Evolutionary conservation across 495 filamentous ascomycete genomes (phyloP).

Genomic region (Melanomma pulvis-pyrius): DNA sequence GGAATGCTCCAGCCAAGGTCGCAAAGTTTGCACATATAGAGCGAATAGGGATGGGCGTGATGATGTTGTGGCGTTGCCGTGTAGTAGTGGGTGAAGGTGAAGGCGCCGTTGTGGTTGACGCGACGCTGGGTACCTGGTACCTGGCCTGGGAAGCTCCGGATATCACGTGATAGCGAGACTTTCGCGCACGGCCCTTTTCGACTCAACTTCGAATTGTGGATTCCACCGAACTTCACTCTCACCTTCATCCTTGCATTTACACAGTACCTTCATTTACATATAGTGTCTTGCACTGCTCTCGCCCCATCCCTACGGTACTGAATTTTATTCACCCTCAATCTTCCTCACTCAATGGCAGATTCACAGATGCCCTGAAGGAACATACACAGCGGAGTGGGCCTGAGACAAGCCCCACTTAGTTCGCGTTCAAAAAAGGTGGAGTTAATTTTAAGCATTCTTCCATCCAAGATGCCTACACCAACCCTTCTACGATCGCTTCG

Average conservation of each 20-base stretch:
- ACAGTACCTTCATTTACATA: no score
- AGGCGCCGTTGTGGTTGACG: not conserved
- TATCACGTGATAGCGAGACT: slow-evolving; percentile 6
- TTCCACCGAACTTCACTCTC: not conserved
- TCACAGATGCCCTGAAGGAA: not conserved
- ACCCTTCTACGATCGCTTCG: not conserved
- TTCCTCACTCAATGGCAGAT: not conserved
- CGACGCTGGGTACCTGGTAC: not conserved
- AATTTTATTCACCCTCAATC: not conserved
- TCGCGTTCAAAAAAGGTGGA: not conserved
- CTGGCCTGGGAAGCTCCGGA: not conserved
- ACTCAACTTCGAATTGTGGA: not conserved
- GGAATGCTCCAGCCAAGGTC: not conserved
- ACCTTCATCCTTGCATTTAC: not conserved
- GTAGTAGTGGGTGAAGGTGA: not conserved
- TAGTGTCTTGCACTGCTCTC: not conserved
- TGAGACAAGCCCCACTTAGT: not conserved
- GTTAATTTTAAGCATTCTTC: not conserved
- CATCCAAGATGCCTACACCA: not conserved
- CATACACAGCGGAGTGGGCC: not conserved
- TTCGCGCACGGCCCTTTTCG: not conserved
- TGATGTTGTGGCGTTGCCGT: not conserved
- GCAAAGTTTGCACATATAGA: not conserved
- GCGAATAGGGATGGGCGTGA: no score
- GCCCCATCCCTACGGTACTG: not conserved